Percentiles rank a stretch among this genome's conserved stretches.
Evolutionary conservation across 192 early-diverging fungal species (phyloP).

Genomic region (Coemansia sp.): DNA sequence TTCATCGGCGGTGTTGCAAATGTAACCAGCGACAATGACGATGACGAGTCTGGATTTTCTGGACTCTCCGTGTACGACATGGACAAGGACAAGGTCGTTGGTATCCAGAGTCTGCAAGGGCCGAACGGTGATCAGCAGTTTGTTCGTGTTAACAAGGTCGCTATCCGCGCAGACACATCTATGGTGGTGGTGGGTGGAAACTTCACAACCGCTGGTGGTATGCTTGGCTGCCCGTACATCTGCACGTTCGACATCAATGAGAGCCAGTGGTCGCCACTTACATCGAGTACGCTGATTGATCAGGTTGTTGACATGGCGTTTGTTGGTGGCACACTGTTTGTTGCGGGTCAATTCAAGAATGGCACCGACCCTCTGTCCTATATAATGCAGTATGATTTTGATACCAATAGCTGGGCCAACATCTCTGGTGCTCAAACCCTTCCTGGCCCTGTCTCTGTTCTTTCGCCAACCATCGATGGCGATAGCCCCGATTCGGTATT

Average conservation of each 20-base stretch:
- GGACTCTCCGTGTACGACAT: slow-evolving; percentile 59
- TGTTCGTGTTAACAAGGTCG: slow-evolving; percentile 51
- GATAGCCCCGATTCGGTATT: slow-evolving; percentile 30
- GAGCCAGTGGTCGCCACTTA: slow-evolving; percentile 52
- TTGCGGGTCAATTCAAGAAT: slow-evolving; percentile 61
- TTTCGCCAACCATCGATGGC: slow-evolving; percentile 39
- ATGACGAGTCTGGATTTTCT: slow-evolving; percentile 20
- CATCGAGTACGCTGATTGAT: slow-evolving; percentile 35
- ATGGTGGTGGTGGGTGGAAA: slow-evolving; percentile 55
- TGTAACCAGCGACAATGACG: slow-evolving; percentile 4
- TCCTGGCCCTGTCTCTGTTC: slow-evolving; percentile 55
- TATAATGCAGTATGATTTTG: slow-evolving; percentile 57
- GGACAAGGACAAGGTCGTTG: slow-evolving; percentile 19
- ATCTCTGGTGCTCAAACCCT: slow-evolving; percentile 44
- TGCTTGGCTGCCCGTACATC: slow-evolving; percentile 45
- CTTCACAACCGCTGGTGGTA: slow-evolving; percentile 41
- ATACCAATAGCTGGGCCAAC: slow-evolving; percentile 46
- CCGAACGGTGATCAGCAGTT: slow-evolving; percentile 6
- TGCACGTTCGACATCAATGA: slow-evolving; percentile 54
- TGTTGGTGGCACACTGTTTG: slow-evolving; percentile 38
- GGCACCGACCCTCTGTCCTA: slow-evolving; percentile 45
- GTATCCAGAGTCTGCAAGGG: slow-evolving; percentile 27
- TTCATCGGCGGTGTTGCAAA: slow-evolving; percentile 60
- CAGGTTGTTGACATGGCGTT: slow-evolving; percentile 48
- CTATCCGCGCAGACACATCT: slow-evolving; percentile 43